These are phyloP conservation scores for Nitzschia sp. DNA, from an alignment of 108 stramenopile species.

Conservation along the genomic window DNA sequence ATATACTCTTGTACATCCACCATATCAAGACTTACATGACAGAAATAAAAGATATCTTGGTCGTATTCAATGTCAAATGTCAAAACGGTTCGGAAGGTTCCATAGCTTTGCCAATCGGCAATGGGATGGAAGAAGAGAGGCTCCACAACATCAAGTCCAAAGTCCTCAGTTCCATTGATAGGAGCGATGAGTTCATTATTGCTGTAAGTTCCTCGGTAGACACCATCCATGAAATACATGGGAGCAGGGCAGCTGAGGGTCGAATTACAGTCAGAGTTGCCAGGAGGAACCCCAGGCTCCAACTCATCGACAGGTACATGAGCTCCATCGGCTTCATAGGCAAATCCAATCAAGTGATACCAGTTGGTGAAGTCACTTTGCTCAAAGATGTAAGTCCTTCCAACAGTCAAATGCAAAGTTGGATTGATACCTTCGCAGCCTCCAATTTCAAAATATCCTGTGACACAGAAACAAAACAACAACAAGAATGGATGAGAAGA, in stretches of 20 bases:
- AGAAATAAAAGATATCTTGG: slow-evolving; percentile 89
- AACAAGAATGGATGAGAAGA: not conserved
- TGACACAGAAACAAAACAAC: not conserved
- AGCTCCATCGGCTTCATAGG: slow-evolving; percentile 87
- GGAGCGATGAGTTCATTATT: slow-evolving; percentile 35
- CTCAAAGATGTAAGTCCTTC: slow-evolving; percentile 29
- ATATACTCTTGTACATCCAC: slow-evolving; percentile 33
- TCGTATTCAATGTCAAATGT: slow-evolving; percentile 45
- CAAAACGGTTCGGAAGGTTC: slow-evolving; percentile 60
- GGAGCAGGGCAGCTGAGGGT: slow-evolving; percentile 74
- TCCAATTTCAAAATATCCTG: slow-evolving; percentile 28
- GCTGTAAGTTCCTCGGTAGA: slow-evolving; percentile 53
- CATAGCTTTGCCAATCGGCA: slow-evolving; percentile 63
- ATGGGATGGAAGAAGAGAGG: slow-evolving; percentile 75
- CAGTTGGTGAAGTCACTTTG: slow-evolving; percentile 30
- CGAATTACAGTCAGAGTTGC: slow-evolving; percentile 36
- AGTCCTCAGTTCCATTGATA: slow-evolving; percentile 41
- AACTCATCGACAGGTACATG: slow-evolving; percentile 78
- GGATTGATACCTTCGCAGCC: slow-evolving; percentile 33
- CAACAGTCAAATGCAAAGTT: slow-evolving; percentile 24
- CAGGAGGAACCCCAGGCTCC: slow-evolving; percentile 65
- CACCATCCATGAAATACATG: slow-evolving; percentile 68
- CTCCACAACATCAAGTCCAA: slow-evolving; percentile 85
- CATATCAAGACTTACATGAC: slow-evolving; percentile 51
- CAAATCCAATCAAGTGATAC: slow-evolving; percentile 65